These are phyloP conservation scores for Saccharomyces mikatae DNA, from an alignment of 805 yeast species.

Conservation along the genomic window DNA sequence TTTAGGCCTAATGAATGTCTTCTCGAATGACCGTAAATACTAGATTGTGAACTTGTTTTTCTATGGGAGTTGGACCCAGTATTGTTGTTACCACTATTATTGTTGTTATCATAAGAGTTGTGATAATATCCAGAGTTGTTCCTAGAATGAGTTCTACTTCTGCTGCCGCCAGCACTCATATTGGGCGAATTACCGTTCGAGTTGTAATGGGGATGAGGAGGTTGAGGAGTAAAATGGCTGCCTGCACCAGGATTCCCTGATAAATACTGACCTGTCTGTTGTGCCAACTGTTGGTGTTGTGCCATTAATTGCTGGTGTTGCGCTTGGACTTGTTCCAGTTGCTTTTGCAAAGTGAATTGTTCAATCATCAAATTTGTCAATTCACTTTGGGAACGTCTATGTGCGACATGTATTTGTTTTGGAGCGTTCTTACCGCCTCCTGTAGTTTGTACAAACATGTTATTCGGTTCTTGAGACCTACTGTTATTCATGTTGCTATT, in stretches of 20 bases:
- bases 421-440: conserved; percentile 39
- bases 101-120: conserved; percentile 8
- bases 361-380: conserved; percentile 88
- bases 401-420: conserved; percentile 83
- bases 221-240: conserved; percentile 8
- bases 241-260: conserved; percentile 7
- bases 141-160: conserved; percentile 32
- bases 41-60: conserved; percentile 40
- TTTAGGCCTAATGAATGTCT: conserved; percentile 86
- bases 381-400: conserved; percentile 92
- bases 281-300: conserved; percentile 39
- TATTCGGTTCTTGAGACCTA: conserved; percentile 4
- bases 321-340: conserved; percentile 81
- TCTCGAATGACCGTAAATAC: conserved; percentile 67
- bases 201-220: conserved; percentile 26
- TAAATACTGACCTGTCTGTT: conserved; percentile 46
- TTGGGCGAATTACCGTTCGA: conserved; percentile 6
- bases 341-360: conserved; percentile 80
- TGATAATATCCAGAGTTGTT: conserved; percentile 29
- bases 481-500: conserved; percentile 10
- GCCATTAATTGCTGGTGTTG: conserved; percentile 74
- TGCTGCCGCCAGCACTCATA: conserved; percentile 12
- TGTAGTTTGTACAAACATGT: conserved; percentile 24
- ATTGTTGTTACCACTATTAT: conserved; percentile 6
- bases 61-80: conserved; percentile 32